These are phyloP conservation scores for Cornus suecica DNA, from an alignment of 148 eudicot species.

Conservation along the genomic window DNA sequence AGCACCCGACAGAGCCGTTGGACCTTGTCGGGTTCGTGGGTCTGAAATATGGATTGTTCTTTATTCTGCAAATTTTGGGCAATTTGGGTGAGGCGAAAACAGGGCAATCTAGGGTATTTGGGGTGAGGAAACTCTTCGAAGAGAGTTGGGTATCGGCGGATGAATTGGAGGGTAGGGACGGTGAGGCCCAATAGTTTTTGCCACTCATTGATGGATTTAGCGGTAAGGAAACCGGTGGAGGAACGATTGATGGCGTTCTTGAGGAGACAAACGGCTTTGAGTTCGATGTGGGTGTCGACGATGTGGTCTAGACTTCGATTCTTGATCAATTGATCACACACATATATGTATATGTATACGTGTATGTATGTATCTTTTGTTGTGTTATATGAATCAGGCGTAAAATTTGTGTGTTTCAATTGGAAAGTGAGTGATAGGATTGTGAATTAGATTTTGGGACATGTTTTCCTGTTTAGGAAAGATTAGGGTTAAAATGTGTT, in stretches of 20 bases:
- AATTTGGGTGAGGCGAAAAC: conserved; percentile 62
- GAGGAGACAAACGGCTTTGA: conserved; percentile 79
- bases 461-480: no score
- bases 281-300: conserved; percentile 76
- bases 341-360: no score
- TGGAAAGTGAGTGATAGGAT: no score
- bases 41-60: conserved; percentile 38
- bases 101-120: conserved; percentile 65
- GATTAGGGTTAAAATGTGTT: no score
- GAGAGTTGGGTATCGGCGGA: conserved; percentile 81
- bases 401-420: no score
- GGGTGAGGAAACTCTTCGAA: conserved; percentile 81
- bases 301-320: conserved; percentile 72
- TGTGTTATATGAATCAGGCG: no score
- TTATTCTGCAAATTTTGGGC: conserved; percentile 52
- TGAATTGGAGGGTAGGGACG: conserved; percentile 75
- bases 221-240: conserved; percentile 55
- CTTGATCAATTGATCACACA: conserved; percentile 95
- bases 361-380: no score
- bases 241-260: conserved; percentile 76
- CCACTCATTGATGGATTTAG: conserved; percentile 56
- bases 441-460: no score
- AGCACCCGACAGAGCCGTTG: no score
- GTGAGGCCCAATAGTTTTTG: conserved; percentile 79
- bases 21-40: conserved; percentile 43